Percentiles rank a stretch among this genome's conserved stretches.
Evolutionary conservation across 2,329 filamentous ascomycete species (phyloP).

Genomic region (Aaosphaeria arxii): DNA sequence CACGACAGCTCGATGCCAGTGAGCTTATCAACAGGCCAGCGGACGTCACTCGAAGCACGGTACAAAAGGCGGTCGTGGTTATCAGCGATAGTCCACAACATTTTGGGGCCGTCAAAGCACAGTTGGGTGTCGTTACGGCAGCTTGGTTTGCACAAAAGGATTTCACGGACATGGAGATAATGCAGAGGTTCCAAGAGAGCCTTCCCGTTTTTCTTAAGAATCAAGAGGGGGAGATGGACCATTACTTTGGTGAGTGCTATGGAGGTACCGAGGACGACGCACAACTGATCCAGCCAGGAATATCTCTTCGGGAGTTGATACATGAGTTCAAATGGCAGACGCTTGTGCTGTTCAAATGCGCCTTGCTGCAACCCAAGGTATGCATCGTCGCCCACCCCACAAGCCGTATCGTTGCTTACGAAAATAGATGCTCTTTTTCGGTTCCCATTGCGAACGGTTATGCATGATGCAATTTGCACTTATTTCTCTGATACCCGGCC

Average conservation of each 20-base stretch:
- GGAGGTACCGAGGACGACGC: constrained; percentile 16
- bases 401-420: constrained; percentile 9
- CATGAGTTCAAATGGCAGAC: constrained; percentile 95
- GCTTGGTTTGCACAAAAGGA: constrained; percentile 96
- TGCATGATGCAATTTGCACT: constrained; percentile 99
- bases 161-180: constrained; percentile 87
- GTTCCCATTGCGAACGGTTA: constrained; percentile 88
- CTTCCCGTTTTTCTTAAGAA: constrained; percentile 58
- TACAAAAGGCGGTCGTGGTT: constrained; percentile 96
- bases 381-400: constrained; percentile 2
- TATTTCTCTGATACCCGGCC: constrained; percentile 88
- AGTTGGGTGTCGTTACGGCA: constrained; percentile 83
- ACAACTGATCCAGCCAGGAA: constrained; percentile 38
- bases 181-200: constrained; percentile 87
- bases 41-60: constrained; percentile 94
- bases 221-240: constrained; percentile 73
- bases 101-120: constrained; percentile 87
- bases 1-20: constrained; percentile 80
- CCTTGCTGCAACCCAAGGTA: constrained; percentile 92
- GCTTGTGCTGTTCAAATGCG: constrained; percentile 88
- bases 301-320: constrained; percentile 83
- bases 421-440: constrained; percentile 91
- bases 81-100: constrained; percentile 87
- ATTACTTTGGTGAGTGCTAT: constrained; percentile 69
- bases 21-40: constrained; percentile 73